Conservation (phyloP, 129 eudicot genomes). For the Cynara cardunculus region DNA sequence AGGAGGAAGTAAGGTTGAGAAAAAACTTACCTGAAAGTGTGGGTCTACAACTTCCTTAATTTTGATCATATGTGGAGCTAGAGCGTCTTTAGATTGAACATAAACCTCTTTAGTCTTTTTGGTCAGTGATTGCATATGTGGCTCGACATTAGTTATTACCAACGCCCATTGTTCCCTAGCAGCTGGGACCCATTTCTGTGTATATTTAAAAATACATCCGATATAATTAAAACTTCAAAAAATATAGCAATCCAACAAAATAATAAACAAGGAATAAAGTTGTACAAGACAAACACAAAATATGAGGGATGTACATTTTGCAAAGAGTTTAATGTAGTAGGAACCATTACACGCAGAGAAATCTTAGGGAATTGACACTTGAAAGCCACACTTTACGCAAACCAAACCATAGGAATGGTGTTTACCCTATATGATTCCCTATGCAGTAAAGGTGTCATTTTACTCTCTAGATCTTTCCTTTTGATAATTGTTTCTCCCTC, state of each 20-base stretch:
- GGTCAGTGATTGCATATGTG: conserved; percentile 41
- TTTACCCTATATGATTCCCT: background rate
- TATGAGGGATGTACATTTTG: background rate
- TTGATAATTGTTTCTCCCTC: background rate
- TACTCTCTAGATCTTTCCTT: background rate
- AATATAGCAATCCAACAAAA: background rate
- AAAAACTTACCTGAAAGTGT: conserved; percentile 52
- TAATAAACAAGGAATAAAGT: background rate
- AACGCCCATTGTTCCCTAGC: conserved; percentile 47
- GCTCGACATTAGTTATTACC: conserved; percentile 36
- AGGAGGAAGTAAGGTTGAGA: background rate
- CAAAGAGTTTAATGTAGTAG: background rate
- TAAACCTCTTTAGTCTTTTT: conserved; percentile 41
- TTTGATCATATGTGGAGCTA: conserved; percentile 47
- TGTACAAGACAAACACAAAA: background rate
- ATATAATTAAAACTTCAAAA: background rate
- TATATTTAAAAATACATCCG: background rate
- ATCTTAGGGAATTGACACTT: background rate
- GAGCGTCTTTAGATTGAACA: conserved; percentile 42
- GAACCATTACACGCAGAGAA: background rate
- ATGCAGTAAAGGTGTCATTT: background rate
- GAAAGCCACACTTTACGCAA: background rate
- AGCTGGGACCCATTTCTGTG: conserved; percentile 58
- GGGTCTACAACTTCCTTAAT: conserved; percentile 50
- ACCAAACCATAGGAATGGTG: background rate